These are phyloP conservation scores for Adansonia digitata DNA, from an alignment of 345 rosid genomes.

Conservation along the genomic window DNA sequence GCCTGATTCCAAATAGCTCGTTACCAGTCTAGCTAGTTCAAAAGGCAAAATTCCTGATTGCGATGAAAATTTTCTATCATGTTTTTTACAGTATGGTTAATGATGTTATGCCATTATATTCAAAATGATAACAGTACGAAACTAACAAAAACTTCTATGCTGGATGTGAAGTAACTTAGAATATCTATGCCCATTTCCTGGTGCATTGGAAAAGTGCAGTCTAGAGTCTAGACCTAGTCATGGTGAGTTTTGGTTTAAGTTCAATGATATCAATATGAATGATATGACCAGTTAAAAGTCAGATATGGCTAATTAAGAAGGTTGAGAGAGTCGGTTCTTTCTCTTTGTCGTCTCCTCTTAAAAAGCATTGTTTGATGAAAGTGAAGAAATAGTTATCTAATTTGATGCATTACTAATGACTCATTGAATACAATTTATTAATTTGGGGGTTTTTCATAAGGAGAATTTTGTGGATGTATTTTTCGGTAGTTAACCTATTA, in stretches of 20 bases:
- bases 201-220: neutral
- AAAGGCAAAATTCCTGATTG: neutral
- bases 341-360: neutral
- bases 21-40: neutral
- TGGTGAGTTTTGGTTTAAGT: too few relatives aligned
- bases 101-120: too few relatives aligned
- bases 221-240: too few relatives aligned
- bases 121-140: too few relatives aligned
- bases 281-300: neutral
- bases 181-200: neutral
- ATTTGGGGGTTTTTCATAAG: too few relatives aligned
- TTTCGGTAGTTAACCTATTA: too few relatives aligned
- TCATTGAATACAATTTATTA: neutral
- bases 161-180: neutral
- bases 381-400: neutral
- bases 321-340: neutral
- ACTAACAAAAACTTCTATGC: too few relatives aligned
- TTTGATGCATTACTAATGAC: neutral
- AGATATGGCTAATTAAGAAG: too few relatives aligned
- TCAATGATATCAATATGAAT: neutral
- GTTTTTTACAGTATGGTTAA: neutral
- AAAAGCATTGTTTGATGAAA: neutral
- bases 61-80: neutral
- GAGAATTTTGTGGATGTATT: too few relatives aligned
- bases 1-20: neutral